Evolutionary conservation across 2,329 filamentous ascomycete species (phyloP), one percentile per base, ranked within the genome.

Genomic region (Botrytis fabae): DNA sequence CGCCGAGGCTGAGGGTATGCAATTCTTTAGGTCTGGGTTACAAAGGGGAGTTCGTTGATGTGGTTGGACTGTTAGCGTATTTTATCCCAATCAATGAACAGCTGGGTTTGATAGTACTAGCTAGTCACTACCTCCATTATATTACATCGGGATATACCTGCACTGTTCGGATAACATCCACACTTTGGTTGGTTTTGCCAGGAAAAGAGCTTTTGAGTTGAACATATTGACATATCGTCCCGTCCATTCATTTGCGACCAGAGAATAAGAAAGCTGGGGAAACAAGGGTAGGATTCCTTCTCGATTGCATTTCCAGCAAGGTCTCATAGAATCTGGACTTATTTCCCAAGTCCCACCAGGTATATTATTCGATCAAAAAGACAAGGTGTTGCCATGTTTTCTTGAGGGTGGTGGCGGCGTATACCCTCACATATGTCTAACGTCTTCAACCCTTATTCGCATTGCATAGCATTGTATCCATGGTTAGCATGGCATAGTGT

Each of bases 391-490:
- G 38, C 22, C 28, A 46, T 40, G 46, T 65, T 59, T 60, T 18
- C 18, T 51, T 46, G 48, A n/a, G 28, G 22, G 9, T 61, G 71
- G 42, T 57, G 51, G 73, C 54, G 72, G 74, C 72, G 69, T 72
- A 71, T 38, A 60, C 18, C 44, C 14, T 42, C 59, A 38, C 44
- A n/a, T 51, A 66, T 10, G 48, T 64, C 59, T 74, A 77, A 77
- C 75, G 75, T 77, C 75, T 76, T 73, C 70, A 74, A 74, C 73
- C 73, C 74, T 71, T 71, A 61, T 54, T 74, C 46, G 73, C 69
- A 73, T 68, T 68, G 70, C 70, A 62, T 62, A 10, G 46, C 35
- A 54, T 40, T 16, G 25, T 14, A 65, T 48, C 51, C 51, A 32
- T 57, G 51, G 51, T 57, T 57, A 54, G 35, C 20, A 64, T 46